A percentile compares a stretch with the other conserved stretches of the same genome.
Conservation (phyloP, 768 basidiomycete species). For the Tulasnella sp. region DNA sequence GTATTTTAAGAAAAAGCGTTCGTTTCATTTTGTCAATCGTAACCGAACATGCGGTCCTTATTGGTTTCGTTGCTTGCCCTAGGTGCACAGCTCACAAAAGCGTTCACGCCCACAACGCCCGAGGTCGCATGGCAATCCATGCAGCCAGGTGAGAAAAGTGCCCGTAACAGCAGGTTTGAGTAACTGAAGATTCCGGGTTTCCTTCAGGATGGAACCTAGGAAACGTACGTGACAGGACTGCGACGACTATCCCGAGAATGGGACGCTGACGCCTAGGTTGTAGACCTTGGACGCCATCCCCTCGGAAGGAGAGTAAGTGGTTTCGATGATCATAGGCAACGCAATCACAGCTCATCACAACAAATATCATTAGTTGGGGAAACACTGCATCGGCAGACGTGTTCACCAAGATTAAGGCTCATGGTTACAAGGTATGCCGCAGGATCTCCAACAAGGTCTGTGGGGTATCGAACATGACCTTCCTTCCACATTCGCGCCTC, state of each 20-base stretch:
- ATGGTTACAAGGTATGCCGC: background rate
- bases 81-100: background rate
- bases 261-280: background rate
- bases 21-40: background rate
- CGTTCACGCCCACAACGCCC: background rate
- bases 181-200: background rate
- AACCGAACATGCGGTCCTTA: background rate
- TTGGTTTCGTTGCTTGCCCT: background rate
- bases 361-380: background rate
- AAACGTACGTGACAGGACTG: background rate
- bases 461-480: no score
- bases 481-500: background rate
- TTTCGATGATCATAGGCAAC: background rate
- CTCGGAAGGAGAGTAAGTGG: conserved; percentile 14
- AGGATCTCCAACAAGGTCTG: no score
- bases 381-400: background rate
- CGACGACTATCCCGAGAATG: background rate
- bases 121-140: conserved; percentile 2
- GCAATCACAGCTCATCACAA: background rate
- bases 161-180: no score
- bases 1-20: background rate
- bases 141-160: background rate
- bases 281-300: conserved; percentile 11
- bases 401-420: conserved; percentile 3
- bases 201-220: background rate